These are phyloP conservation scores for Xerocomus brunneocitrinus DNA, from an alignment of 768 basidiomycete species.

Conservation along the genomic window DNA sequence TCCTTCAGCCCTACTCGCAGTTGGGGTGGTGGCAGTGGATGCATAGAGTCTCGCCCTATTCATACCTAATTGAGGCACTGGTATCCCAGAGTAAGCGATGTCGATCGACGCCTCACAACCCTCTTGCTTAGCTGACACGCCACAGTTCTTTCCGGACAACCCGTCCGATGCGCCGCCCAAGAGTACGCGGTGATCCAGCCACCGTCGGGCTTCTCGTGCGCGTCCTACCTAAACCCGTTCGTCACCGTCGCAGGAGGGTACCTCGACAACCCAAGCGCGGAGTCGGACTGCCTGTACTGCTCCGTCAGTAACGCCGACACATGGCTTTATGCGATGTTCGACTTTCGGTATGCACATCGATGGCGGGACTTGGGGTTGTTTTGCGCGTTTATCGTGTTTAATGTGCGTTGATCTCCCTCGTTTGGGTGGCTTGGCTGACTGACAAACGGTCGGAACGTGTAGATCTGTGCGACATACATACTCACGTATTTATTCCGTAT, in stretches of 20 bases:
- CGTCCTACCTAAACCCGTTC: conserved; percentile 40
- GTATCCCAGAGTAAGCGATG: conserved; percentile 38
- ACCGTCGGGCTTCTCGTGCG: conserved; percentile 44
- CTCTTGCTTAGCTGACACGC: conserved; percentile 7
- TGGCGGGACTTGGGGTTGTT: conserved; percentile 49
- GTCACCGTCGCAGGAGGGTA: conserved; percentile 43
- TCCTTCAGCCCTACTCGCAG: conserved; percentile 57
- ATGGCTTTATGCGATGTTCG: conserved; percentile 44
- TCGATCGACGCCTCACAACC: not conserved
- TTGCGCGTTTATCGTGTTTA: conserved; percentile 39
- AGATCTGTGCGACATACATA: conserved; percentile 44
- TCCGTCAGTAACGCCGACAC: conserved; percentile 52
- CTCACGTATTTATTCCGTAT: conserved; percentile 59
- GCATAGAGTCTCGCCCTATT: conserved; percentile 52
- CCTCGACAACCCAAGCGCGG: conserved; percentile 36
- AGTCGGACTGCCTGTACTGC: conserved; percentile 49
- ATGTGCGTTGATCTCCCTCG: conserved; percentile 30
- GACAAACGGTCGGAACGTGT: not conserved
- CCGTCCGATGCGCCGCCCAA: conserved; percentile 48
- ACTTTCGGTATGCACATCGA: conserved; percentile 50
- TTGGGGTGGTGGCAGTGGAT: conserved; percentile 75
- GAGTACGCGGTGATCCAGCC: conserved; percentile 59
- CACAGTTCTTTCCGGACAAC: conserved; percentile 47
- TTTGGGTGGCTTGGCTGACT: not conserved
- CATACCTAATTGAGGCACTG: conserved; percentile 51